Conservation (phyloP, 108 stramenopile genomes). For the Epithemia pelagica region DNA sequence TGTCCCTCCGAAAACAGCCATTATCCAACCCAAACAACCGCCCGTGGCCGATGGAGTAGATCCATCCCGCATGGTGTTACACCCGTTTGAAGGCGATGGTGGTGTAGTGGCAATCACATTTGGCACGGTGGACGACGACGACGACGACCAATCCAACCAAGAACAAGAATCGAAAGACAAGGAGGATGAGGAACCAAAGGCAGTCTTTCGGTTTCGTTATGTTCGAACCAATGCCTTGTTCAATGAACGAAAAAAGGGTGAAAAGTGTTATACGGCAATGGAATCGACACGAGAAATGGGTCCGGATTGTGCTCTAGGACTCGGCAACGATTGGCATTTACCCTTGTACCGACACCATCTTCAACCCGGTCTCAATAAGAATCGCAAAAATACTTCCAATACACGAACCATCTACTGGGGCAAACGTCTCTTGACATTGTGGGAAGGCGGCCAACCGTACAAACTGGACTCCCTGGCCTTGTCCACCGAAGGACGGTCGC, state of each 20-base stretch:
- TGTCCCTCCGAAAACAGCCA: constrained; percentile 64
- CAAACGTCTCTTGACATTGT: constrained; percentile 59
- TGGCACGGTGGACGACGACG: constrained; percentile 3
- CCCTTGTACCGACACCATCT: constrained; percentile 77
- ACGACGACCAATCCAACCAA: constrained; percentile 6
- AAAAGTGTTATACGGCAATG: constrained; percentile 69
- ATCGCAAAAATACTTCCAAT: constrained; percentile 77
- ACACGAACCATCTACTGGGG: constrained; percentile 69
- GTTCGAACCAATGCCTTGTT: constrained; percentile 73
- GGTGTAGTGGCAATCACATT: constrained; percentile 73
- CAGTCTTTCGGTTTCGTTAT: constrained; percentile 43
- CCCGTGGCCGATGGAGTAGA: constrained; percentile 74
- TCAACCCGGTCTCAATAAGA: constrained; percentile 69
- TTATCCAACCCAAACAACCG: constrained; percentile 71
- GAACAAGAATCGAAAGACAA: too few relatives aligned
- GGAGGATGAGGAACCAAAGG: neutral
- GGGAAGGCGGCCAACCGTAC: constrained; percentile 80
- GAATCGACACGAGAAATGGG: constrained; percentile 61
- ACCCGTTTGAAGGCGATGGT: constrained; percentile 82
- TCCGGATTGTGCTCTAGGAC: constrained; percentile 8
- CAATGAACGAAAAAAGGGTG: constrained; percentile 77
- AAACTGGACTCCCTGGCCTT: constrained; percentile 72
- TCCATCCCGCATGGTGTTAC: constrained; percentile 59
- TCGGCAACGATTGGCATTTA: constrained; percentile 62
- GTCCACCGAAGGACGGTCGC: constrained; percentile 72